These are phyloP conservation scores for Maudiozyma pseudohumilis DNA, from an alignment of 805 yeast species.

Conservation along the genomic window DNA sequence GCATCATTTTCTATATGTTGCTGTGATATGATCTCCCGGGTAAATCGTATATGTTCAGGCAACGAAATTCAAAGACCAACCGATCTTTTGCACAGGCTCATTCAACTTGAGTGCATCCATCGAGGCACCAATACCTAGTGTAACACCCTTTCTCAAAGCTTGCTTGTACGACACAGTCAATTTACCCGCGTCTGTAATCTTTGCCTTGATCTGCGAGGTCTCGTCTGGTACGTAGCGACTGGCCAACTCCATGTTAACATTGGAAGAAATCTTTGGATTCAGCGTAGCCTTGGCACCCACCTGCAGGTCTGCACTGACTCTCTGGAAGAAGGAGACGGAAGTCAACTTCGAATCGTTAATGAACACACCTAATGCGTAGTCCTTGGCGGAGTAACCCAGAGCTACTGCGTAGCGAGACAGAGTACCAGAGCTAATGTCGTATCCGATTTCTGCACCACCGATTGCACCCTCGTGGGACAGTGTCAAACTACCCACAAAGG, in stretches of 20 bases:
- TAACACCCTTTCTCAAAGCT: slow-evolving; percentile 90
- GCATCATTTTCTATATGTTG: too few relatives aligned
- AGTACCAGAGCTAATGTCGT: slow-evolving; percentile 88
- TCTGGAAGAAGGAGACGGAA: slow-evolving; percentile 96
- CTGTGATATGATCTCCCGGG: neutral
- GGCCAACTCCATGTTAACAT: slow-evolving; percentile 91
- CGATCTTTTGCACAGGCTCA: slow-evolving; percentile 97
- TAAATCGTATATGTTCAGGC: slow-evolving; percentile 33
- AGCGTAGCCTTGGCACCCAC: slow-evolving; percentile 97
- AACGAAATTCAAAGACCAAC: slow-evolving; percentile 86
- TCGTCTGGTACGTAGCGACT: slow-evolving; percentile 87
- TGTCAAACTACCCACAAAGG: slow-evolving; percentile 89
- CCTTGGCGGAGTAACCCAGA: slow-evolving; percentile 82
- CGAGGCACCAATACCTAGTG: slow-evolving; percentile 93
- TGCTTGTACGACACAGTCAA: slow-evolving; percentile 92
- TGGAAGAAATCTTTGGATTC: slow-evolving; percentile 63
- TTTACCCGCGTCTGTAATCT: slow-evolving; percentile 91
- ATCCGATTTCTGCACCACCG: slow-evolving; percentile 94
- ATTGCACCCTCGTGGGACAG: slow-evolving; percentile 94
- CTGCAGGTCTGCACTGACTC: slow-evolving; percentile 81
- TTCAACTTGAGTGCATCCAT: slow-evolving; percentile 90
- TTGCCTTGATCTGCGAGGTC: slow-evolving; percentile 88
- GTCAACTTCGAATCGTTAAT: slow-evolving; percentile 79
- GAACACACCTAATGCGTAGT: slow-evolving; percentile 64
- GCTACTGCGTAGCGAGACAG: slow-evolving; percentile 91